Evolutionary conservation across 495 filamentous ascomycete species (phyloP), one percentile per base, ranked within the genome.

Genomic region (Talaromyces wortmannii): DNA sequence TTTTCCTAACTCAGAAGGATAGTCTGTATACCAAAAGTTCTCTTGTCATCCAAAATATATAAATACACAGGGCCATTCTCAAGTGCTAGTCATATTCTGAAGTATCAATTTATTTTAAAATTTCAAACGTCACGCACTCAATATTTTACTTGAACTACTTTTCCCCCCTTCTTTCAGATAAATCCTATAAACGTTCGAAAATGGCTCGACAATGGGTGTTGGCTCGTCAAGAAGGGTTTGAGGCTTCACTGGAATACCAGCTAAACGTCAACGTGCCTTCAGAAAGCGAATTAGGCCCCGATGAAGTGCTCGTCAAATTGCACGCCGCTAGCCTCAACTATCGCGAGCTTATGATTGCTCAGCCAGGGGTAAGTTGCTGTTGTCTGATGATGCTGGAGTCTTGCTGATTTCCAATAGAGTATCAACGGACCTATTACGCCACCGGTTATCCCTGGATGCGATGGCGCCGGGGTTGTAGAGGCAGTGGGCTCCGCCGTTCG

Each of bases 381-480:
- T 17, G 3, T 4, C 16, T 13, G 7, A 33, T 5, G 32, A 23
- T n/a, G 11, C 10, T 5, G 8, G 53, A 48, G 18, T 45, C 29
- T 31, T n/a, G 13, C 36, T 40, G 13, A 40, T 40, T 31, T 31
- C 16, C 13, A 15, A 16, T 50, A 40, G 48, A 31, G 48, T 6
- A 16, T 50, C 31, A 50, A 50, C 2, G 48, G 48, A 50, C 48
- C 48, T 5, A 50, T 50, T 15, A 50, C 29, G 6, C 30, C 48
- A 13, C 48, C 48, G 1, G 67, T 90, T 5, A 77, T 89, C 5
- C 77, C 85, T 5, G 74, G 59, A 15, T 89, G 85, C 6, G 87
- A 90, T 60, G 87, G 84, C 53, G 80, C 87, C 0, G 86, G 87
- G 16, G 78, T 76, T 48, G 77, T 91, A 30, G 63, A 84, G 32